A percentile compares a stretch with the other conserved stretches of the same genome.
phyloP scores from a whole-genome alignment of 495 filamentous ascomycete species.

The Talaromyces nanjingensis region DNA sequence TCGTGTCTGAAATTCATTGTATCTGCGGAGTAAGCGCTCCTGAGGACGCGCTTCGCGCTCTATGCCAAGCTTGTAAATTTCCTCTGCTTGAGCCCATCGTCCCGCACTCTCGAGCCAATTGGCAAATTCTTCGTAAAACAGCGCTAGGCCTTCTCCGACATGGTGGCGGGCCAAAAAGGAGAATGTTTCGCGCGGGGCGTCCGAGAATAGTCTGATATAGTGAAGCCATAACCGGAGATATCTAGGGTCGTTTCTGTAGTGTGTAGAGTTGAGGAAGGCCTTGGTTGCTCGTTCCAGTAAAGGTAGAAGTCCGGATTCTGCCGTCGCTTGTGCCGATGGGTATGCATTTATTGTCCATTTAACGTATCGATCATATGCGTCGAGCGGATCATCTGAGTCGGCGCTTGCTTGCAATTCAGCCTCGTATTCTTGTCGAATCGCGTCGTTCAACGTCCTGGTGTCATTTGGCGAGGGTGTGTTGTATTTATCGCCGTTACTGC shows the following conservation, averaged over 20 bases:
- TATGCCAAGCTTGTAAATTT: constrained; percentile 83
- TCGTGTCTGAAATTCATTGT: constrained; percentile 78
- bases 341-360: constrained; percentile 95
- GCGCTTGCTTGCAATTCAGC: constrained; percentile 66
- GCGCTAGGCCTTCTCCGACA: constrained; percentile 77
- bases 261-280: constrained; percentile 68
- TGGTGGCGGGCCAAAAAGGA: constrained; percentile 83
- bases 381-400: constrained; percentile 91
- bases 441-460: constrained; percentile 69
- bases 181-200: constrained; percentile 85
- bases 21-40: constrained; percentile 78
- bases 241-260: constrained; percentile 92
- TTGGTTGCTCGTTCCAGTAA: constrained; percentile 90
- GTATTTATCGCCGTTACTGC: constrained; percentile 37
- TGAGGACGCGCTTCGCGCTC: constrained; percentile 79
- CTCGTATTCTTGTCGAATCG: constrained; percentile 77
- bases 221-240: constrained; percentile 92
- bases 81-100: constrained; percentile 86
- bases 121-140: constrained; percentile 98
- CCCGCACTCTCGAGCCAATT: constrained; percentile 81
- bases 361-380: constrained; percentile 93
- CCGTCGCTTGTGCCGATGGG: constrained; percentile 86
- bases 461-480: constrained; percentile 55
- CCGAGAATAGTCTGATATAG: constrained; percentile 87
- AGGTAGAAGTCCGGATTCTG: constrained; percentile 79